These are phyloP conservation scores for Fistulinella staudtii DNA, from an alignment of 1,284 basidiomycete genomes.

Conservation along the genomic window DNA sequence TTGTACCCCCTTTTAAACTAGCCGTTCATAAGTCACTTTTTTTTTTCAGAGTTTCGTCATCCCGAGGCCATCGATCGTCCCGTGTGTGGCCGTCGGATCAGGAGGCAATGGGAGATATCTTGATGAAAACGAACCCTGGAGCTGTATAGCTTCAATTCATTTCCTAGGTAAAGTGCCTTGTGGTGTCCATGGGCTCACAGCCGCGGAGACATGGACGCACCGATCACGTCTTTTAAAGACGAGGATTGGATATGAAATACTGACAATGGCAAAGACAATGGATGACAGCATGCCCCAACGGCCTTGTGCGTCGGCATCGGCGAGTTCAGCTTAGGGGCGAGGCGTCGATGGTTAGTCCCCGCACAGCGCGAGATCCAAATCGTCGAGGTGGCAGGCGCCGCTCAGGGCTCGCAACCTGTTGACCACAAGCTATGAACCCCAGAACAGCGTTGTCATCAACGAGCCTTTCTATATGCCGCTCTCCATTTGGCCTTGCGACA, in stretches of 20 bases:
- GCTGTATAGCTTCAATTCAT: neutral
- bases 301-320: conserved; percentile 3
- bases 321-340: neutral
- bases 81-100: conserved; percentile 17
- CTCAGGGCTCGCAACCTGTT: conserved; percentile 30
- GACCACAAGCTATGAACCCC: conserved; percentile 12
- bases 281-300: neutral
- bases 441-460: conserved; percentile 16
- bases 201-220: conserved; percentile 11
- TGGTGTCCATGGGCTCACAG: neutral
- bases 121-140: too few species aligned
- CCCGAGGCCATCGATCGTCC: conserved; percentile 16
- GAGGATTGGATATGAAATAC: neutral
- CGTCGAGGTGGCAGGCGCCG: conserved; percentile 13
- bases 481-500: conserved; percentile 2
- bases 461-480: neutral
- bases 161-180: neutral
- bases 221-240: neutral
- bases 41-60: neutral
- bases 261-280: neutral
- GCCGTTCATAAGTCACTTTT: neutral
- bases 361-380: conserved; percentile 8
- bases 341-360: neutral
- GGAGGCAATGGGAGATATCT: neutral
- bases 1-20: neutral